Conservation (phyloP, 2,329 filamentous ascomycete genomes). For the Blumeriella jaapii region DNA sequence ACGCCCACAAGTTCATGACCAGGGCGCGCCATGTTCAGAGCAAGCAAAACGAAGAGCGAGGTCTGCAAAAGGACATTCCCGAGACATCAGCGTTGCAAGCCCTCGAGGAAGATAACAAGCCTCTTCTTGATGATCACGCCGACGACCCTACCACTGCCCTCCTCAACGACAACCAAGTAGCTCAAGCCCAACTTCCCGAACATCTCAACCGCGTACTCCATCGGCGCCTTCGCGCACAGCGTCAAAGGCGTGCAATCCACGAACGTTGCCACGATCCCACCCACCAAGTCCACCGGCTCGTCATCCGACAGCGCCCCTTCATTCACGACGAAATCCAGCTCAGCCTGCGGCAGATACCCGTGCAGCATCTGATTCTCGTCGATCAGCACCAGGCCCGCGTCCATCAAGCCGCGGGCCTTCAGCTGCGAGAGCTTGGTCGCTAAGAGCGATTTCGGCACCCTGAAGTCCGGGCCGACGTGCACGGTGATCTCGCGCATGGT, state of each 20-base stretch:
- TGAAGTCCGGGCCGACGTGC: conserved; percentile 32
- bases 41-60: too few species aligned
- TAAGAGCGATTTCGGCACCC: conserved; percentile 32
- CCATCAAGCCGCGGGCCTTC: conserved; percentile 39
- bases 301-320: conserved; percentile 16
- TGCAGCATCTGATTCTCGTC: conserved; percentile 36
- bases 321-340: conserved; percentile 38
- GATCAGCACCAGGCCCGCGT: conserved; percentile 45
- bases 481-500: conserved; percentile 47
- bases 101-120: conserved; percentile 40
- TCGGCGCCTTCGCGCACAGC: conserved; percentile 38
- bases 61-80: too few species aligned
- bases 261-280: conserved; percentile 32
- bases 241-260: conserved; percentile 42
- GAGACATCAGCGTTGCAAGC: conserved; percentile 20
- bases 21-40: too few species aligned
- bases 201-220: conserved; percentile 49
- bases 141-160: conserved; percentile 37
- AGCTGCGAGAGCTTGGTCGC: conserved; percentile 36
- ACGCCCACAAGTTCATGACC: too few species aligned
- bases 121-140: conserved; percentile 49
- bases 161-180: conserved; percentile 41
- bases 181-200: conserved; percentile 45
- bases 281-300: conserved; percentile 26
- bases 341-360: conserved; percentile 43